Base-by-base conservation (phyloP, 2,329 filamentous ascomycete genomes). In the Pyrenochaeta sp. region DNA sequence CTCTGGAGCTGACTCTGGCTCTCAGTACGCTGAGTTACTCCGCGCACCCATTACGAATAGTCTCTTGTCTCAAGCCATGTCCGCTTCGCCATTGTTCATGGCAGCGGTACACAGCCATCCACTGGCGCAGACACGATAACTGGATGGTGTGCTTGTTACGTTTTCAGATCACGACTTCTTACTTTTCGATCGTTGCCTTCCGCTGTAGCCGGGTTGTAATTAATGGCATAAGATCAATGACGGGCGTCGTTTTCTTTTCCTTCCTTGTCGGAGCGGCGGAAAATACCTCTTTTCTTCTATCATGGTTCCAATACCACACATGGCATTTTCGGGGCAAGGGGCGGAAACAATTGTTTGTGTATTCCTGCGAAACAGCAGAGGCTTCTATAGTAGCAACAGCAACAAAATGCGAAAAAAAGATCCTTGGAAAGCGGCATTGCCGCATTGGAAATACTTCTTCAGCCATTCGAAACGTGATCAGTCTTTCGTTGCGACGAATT, bases 201-300 rank as follows among this genome's bases (percentile, higher is more conserved):
- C 60, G 61, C 67, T 59, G 46, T 67, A 68, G 56, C 64, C 65
- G 71, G 62, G 59, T 69, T 75, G 72, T 77, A 77, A 76, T 76
- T 76, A 76, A 75, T 76, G 73, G 73, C 69, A 74, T 71, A 68
- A 67, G 68, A 69, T 69, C 61, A 61, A 69, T 52, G 72, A 73
- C 58, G 56, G 69, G 65, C 65, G 67, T 65, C 46, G 55, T 43
- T 56, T 61, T 69, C 55, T 67, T 66, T 63, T 65, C 45, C 59
- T 62, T 63, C 64, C 47, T 59, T 62, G 62, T 62, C 53, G 60
- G 50, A 56, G 50, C 52, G 64, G 65, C 56, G 69, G 65, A 62
- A 69, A 67, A 69, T 61, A 63, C 58, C 62, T 61, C 53, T 59
- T 64, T 63, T 54, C 53, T 64, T 66, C 59, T 67, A 56, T 60